Conservation (phyloP, 371 early-diverging fungal genomes). For the Rhizomucor pusillus region DNA sequence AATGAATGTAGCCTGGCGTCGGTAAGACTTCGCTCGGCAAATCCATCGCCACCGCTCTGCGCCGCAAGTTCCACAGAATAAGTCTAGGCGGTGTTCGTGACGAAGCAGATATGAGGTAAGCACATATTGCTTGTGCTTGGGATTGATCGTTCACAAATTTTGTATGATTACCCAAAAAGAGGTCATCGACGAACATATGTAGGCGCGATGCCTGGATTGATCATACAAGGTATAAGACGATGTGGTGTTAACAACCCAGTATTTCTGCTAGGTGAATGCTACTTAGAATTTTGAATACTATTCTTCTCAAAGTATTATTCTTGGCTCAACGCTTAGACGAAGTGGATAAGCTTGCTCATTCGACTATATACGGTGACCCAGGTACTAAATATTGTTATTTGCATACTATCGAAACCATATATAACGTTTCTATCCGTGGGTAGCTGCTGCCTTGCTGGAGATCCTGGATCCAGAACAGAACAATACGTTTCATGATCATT, state of each 20-base stretch:
- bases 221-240: constrained; percentile 70
- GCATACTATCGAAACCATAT: not conserved
- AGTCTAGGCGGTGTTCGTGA: constrained; percentile 85
- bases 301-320: not conserved
- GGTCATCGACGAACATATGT: constrained; percentile 90
- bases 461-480: constrained; percentile 87
- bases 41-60: constrained; percentile 74
- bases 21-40: constrained; percentile 85
- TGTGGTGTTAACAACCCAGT: constrained; percentile 78
- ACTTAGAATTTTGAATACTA: constrained; percentile 46
- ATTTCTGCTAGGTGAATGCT: constrained; percentile 59
- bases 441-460: constrained; percentile 74
- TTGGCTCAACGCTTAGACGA: constrained; percentile 54
- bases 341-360: constrained; percentile 76
- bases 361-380: constrained; percentile 76
- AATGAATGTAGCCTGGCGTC: constrained; percentile 54
- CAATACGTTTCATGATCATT: constrained; percentile 78
- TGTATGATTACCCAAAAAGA: constrained; percentile 23
- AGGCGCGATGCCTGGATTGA: constrained; percentile 82
- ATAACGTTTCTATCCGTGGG: not conserved
- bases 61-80: constrained; percentile 78
- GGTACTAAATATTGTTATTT: constrained; percentile 7
- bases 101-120: constrained; percentile 70
- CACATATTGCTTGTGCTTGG: not conserved
- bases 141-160: not conserved